Conservation (phyloP, 371 early-diverging fungal species). For the Actinomucor elegans region DNA sequence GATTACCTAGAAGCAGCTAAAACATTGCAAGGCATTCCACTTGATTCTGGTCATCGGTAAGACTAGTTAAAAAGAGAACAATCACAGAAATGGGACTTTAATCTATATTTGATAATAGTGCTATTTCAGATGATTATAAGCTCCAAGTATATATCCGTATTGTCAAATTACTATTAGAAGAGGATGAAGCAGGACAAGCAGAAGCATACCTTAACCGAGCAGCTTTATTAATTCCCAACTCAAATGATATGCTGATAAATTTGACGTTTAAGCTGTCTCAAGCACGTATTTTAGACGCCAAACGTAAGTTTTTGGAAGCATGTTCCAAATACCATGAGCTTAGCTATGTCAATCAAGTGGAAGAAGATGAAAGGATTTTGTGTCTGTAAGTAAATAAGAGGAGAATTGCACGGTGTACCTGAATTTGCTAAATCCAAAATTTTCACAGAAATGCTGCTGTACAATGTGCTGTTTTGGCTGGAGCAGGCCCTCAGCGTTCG, state of each 20-base stretch:
- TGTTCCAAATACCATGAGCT: slow-evolving; percentile 84
- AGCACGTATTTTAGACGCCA: slow-evolving; percentile 84
- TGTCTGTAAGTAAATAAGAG: slow-evolving; percentile 63
- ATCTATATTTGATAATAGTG: too few species aligned
- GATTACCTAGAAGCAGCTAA: slow-evolving; percentile 81
- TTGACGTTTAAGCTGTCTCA: slow-evolving; percentile 75
- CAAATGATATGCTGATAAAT: slow-evolving; percentile 49
- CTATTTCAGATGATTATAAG: slow-evolving; percentile 76
- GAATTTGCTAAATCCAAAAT: background rate
- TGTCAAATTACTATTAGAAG: slow-evolving; percentile 80
- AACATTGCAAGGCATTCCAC: slow-evolving; percentile 77
- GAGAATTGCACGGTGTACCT: background rate
- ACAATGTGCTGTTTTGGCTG: slow-evolving; percentile 86
- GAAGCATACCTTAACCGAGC: slow-evolving; percentile 85
- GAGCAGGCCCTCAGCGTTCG: slow-evolving; percentile 89
- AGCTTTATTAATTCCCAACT: slow-evolving; percentile 63
- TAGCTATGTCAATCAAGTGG: slow-evolving; percentile 67
- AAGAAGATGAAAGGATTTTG: slow-evolving; percentile 63
- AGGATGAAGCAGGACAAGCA: slow-evolving; percentile 79
- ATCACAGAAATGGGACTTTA: too few species aligned
- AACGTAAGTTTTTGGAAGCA: slow-evolving; percentile 85
- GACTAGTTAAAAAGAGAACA: too few species aligned
- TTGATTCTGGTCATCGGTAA: slow-evolving; percentile 86
- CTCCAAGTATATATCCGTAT: slow-evolving; percentile 83
- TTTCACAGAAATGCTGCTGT: slow-evolving; percentile 63